Evolutionary conservation across 1,139 yeast species (phyloP), one percentile per base, ranked within the genome.

Genomic region (Eremothecium sinecaudum): DNA sequence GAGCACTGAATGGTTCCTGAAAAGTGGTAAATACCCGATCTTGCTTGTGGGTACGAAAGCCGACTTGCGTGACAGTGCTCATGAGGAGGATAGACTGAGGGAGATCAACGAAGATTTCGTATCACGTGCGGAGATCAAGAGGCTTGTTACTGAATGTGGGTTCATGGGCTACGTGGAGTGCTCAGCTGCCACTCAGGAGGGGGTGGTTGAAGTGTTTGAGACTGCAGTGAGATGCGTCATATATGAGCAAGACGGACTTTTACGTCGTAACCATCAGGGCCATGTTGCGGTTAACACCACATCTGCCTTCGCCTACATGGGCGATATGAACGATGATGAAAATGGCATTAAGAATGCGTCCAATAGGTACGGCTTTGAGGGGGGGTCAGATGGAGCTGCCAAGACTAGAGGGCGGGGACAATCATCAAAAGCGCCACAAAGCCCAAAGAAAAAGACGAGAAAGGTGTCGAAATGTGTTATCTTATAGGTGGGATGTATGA

Each of bases 141-240:
- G 73, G 45, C 63, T 81, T 48, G 87, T 92, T 19, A 69, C 72
- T 47, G 86, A 80, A 24, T 63, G 79, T 36, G 79, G 82, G 2
- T 81, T 93, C 24, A 71, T 79, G 40, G 74, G 72, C 40, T 81
- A 84, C 58, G 64, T 81, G 44, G 96, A 86, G 62, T 86, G 96
- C 59, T 82, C 94, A 2, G 94, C 96, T n/a, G 81, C 90, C 14
- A 79, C 92, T 18, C 95, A 84, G 59, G 72, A 69, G 40, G 95
- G 95, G 17, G 86, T 79, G 35, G 78, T 79, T 53, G 82, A 79
- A 39, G 78, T 84, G 12, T 84, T 84, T 48, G 94, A 83, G 49
- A 75, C 65, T 41, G 93, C 94, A 13, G 82, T 83, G 32, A 71
- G 76, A 48, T 70, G 77, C 1, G 90, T 79, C 7, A 68, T 79